Conservation (phyloP, 2,329 filamentous ascomycete species). For the Penicillium olsonii region DNA sequence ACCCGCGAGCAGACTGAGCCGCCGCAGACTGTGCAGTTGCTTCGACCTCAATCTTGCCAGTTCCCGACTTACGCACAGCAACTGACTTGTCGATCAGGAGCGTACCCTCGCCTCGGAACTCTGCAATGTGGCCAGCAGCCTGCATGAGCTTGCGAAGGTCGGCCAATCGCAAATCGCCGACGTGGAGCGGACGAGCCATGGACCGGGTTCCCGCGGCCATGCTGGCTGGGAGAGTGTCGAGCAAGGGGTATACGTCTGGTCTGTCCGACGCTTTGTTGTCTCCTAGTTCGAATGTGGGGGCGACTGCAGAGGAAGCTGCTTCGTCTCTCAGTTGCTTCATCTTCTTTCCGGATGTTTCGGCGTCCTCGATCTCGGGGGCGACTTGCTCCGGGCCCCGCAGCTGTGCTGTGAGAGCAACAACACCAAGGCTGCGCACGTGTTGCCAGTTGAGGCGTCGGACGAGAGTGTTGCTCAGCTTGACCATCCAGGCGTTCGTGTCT, state of each 20-base stretch:
- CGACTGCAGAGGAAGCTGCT: conserved; percentile 32
- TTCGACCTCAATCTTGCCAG: conserved; percentile 87
- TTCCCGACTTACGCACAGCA: conserved; percentile 82
- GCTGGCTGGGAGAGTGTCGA: conserved; percentile 61
- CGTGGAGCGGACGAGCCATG: conserved; percentile 84
- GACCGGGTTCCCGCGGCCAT: conserved; percentile 73
- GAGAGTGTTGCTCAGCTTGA: conserved; percentile 82
- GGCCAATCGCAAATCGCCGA: conserved; percentile 86
- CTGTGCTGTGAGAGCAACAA: conserved; percentile 86
- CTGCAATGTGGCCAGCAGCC: conserved; percentile 77
- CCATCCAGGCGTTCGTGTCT: conserved; percentile 95
- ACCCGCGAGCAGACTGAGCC: conserved; percentile 50
- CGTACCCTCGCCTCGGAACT: conserved; percentile 91
- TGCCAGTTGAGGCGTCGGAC: conserved; percentile 93
- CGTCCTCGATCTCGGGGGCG: conserved; percentile 29
- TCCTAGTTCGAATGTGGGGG: conserved; percentile 20
- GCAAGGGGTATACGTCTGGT: conserved; percentile 48
- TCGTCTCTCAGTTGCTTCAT: conserved; percentile 53
- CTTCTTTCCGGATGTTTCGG: conserved; percentile 52
- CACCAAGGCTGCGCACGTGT: conserved; percentile 82
- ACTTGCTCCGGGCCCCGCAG: conserved; percentile 54
- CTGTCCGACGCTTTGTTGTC: conserved; percentile 26
- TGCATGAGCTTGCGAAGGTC: conserved; percentile 86
- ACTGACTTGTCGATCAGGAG: conserved; percentile 86
- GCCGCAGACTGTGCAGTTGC: conserved; percentile 62